phyloP scores from a whole-genome alignment of 2,329 filamentous ascomycete genomes.

The Sporothrix schenckii region DNA sequence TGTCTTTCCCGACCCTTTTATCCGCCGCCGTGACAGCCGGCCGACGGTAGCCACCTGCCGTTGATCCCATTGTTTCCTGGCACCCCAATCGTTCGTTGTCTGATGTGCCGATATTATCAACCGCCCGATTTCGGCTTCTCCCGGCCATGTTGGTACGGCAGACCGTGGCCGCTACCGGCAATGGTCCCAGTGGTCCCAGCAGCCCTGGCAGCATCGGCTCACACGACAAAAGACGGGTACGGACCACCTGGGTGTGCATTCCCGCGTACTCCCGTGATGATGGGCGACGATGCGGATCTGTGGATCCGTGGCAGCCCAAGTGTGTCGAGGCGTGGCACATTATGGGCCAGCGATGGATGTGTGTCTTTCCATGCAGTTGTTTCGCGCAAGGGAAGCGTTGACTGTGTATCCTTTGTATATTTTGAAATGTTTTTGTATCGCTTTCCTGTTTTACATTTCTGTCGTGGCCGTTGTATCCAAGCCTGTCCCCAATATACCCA shows the following conservation, averaged over 20 bases:
- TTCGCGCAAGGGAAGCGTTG: neutral
- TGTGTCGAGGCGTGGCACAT: conserved; percentile 37
- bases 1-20: neutral
- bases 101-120: neutral
- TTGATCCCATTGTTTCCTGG: neutral
- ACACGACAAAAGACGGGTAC: neutral
- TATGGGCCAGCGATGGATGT: conserved; percentile 20
- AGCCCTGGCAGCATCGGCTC: conserved; percentile 23
- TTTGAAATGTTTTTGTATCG: conserved; percentile 19
- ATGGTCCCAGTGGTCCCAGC: neutral
- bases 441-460: neutral
- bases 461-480: neutral
- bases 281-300: conserved; percentile 40
- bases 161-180: neutral
- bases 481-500: neutral
- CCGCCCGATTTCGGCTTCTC: neutral
- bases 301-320: conserved; percentile 42
- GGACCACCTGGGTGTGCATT: conserved; percentile 27
- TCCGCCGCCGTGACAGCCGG: neutral
- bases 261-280: conserved; percentile 37
- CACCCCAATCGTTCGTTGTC: neutral
- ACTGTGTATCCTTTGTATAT: neutral
- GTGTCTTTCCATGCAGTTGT: neutral
- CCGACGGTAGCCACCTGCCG: neutral
- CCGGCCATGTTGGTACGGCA: neutral